These are phyloP conservation scores for Lipomyces spencermartinsiae DNA, from an alignment of 805 yeast species.

Conservation along the genomic window DNA sequence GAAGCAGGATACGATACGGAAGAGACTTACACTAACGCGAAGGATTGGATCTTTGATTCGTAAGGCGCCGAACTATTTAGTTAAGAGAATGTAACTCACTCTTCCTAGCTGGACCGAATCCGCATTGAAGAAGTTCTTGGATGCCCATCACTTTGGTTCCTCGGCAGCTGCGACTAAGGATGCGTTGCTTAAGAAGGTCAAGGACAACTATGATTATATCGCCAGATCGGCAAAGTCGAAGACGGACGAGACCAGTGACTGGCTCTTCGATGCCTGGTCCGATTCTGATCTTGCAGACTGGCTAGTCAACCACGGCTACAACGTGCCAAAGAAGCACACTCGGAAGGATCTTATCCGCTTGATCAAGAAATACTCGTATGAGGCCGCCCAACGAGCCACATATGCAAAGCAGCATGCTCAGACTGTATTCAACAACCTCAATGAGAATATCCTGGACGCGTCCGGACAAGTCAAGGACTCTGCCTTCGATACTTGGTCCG, in stretches of 20 bases:
- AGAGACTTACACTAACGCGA: conserved; percentile 16
- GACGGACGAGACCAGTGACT: conserved; percentile 25
- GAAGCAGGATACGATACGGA: conserved; percentile 18
- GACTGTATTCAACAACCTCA: conserved; percentile 42
- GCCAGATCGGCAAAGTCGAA: conserved; percentile 15
- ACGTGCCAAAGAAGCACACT: conserved; percentile 27
- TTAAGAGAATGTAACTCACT: neutral
- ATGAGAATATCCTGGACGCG: conserved; percentile 47
- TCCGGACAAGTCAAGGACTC: conserved; percentile 48
- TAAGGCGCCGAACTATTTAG: neutral
- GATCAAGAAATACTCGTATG: conserved; percentile 27
- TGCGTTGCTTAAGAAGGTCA: conserved; percentile 24
- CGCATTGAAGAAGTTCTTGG: conserved; percentile 29
- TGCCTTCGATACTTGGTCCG: conserved; percentile 52
- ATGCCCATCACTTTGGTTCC: conserved; percentile 21
- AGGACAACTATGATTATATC: conserved; percentile 32
- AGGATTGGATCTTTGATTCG: conserved; percentile 30
- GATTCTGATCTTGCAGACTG: conserved; percentile 37
- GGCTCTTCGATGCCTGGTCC: conserved; percentile 41
- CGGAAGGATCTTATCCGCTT: conserved; percentile 27
- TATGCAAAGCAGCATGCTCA: conserved; percentile 14
- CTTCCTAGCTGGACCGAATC: conserved; percentile 30
- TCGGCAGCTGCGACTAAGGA: conserved; percentile 26
- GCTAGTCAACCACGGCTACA: conserved; percentile 35
- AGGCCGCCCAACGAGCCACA: conserved; percentile 19